Evolutionary conservation across 2,329 filamentous ascomycete species (phyloP).

Genomic region (Scytalidium lignicola): DNA sequence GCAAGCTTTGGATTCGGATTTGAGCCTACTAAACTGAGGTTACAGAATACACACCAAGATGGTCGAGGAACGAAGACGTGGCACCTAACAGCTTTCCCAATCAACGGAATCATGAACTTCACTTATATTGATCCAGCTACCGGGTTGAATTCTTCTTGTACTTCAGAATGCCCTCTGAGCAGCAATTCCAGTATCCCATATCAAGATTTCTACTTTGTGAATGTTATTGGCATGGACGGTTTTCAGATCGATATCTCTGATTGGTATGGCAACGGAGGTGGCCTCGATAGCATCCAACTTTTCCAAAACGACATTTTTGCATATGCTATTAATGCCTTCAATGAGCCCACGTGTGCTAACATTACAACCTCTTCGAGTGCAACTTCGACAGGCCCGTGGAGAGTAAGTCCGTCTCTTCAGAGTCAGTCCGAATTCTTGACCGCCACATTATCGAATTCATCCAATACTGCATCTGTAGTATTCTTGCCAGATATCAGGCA

Average conservation of each 20-base stretch:
- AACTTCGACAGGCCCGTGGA: constrained; percentile 71
- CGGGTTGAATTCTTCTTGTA: constrained; percentile 66
- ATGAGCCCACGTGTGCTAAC: constrained; percentile 75
- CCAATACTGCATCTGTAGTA: constrained; percentile 62
- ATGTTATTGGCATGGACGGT: constrained; percentile 77
- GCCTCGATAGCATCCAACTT: constrained; percentile 79
- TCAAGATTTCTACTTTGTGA: constrained; percentile 92
- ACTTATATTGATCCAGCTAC: constrained; percentile 77
- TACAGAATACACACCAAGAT: constrained; percentile 82
- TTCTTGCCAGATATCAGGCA: constrained; percentile 82
- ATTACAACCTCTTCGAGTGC: constrained; percentile 60
- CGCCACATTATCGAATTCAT: constrained; percentile 52
- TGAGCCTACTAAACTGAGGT: constrained; percentile 75
- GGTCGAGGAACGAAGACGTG: constrained; percentile 85
- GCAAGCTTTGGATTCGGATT: constrained; percentile 81
- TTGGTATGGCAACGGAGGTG: constrained; percentile 83
- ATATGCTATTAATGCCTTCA: constrained; percentile 82
- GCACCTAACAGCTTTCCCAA: constrained; percentile 77
- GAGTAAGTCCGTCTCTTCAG: constrained; percentile 56
- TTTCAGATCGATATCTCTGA: constrained; percentile 82
- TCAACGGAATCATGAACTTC: constrained; percentile 93
- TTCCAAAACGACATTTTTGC: constrained; percentile 80
- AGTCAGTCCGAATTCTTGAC: constrained; percentile 76
- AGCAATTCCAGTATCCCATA: constrained; percentile 59
- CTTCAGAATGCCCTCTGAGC: constrained; percentile 79